Evolutionary conservation across 1,139 yeast genomes (phyloP).

Genomic region (Chernovozyma aurita): DNA sequence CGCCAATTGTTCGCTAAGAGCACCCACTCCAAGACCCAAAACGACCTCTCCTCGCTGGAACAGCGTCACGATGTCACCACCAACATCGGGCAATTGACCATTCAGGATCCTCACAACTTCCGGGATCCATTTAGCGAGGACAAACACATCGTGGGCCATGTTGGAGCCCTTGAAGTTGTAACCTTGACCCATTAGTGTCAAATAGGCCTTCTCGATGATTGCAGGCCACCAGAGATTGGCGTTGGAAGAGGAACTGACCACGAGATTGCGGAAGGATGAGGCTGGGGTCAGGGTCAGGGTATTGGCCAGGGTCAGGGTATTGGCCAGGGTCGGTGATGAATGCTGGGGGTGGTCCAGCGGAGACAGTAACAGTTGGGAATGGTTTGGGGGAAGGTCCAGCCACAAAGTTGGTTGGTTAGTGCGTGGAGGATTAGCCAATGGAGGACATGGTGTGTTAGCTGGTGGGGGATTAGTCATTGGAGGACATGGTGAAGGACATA

Average conservation of each 20-base stretch:
- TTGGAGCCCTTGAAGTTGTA: constrained; percentile 74
- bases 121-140: constrained; percentile 72
- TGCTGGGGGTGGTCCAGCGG: too few species aligned
- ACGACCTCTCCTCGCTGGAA: constrained; percentile 37
- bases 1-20: constrained; percentile 34
- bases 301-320: too few species aligned
- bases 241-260: constrained; percentile 39
- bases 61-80: neutral
- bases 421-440: too few species aligned
- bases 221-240: constrained; percentile 59
- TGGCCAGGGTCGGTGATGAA: too few species aligned
- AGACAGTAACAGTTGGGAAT: too few species aligned
- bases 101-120: constrained; percentile 45
- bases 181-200: constrained; percentile 57
- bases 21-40: constrained; percentile 70
- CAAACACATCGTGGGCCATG: constrained; percentile 67
- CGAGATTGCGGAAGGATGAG: too few species aligned
- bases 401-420: too few species aligned
- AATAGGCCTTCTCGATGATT: constrained; percentile 69
- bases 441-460: too few species aligned
- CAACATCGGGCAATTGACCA: constrained; percentile 22
- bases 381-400: too few species aligned
- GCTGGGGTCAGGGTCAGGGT: too few species aligned
- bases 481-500: too few species aligned
- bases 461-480: too few species aligned